Evolutionary conservation across 495 filamentous ascomycete genomes (phyloP).

Genomic region (Penicillium samsonianum): DNA sequence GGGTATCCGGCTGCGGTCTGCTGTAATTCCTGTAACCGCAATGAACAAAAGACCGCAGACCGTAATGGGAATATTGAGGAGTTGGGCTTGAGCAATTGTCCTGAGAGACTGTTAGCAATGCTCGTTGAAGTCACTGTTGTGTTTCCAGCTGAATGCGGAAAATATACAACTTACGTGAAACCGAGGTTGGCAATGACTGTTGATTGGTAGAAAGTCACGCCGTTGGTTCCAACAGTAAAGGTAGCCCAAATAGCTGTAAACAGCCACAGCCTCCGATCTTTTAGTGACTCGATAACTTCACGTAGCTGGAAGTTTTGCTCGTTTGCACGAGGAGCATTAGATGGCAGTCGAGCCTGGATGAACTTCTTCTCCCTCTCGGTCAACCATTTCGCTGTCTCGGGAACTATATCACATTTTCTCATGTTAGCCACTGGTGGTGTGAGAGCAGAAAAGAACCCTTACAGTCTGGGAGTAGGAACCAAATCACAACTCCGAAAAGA

Average conservation of each 20-base stretch:
- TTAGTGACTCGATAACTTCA: constrained; percentile 38
- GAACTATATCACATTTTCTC: constrained; percentile 18
- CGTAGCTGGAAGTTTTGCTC: constrained; percentile 36
- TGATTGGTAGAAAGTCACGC: constrained; percentile 45
- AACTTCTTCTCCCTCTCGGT: constrained; percentile 43
- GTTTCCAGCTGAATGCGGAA: background rate
- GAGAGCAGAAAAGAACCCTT: background rate
- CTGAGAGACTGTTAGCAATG: constrained; percentile 17
- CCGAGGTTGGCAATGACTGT: constrained; percentile 48
- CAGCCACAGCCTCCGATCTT: constrained; percentile 26
- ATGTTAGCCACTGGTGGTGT: background rate
- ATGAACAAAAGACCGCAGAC: constrained; percentile 39
- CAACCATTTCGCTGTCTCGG: constrained; percentile 35
- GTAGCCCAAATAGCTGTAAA: constrained; percentile 42
- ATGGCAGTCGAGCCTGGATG: constrained; percentile 40
- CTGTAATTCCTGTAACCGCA: constrained; percentile 38
- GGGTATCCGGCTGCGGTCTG: constrained; percentile 44
- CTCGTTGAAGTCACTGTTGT: background rate
- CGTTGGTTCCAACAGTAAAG: constrained; percentile 45
- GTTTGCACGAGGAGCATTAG: constrained; percentile 37
- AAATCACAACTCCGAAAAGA: constrained; percentile 33
- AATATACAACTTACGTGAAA: constrained; percentile 33
- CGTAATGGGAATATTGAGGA: constrained; percentile 43
- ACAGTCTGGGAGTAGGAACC: constrained; percentile 40
- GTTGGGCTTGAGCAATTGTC: constrained; percentile 39